Percentiles rank a stretch among this genome's conserved stretches.
phyloP scores from a whole-genome alignment of 2,329 filamentous ascomycete species.

The Penicillium sp. region DNA sequence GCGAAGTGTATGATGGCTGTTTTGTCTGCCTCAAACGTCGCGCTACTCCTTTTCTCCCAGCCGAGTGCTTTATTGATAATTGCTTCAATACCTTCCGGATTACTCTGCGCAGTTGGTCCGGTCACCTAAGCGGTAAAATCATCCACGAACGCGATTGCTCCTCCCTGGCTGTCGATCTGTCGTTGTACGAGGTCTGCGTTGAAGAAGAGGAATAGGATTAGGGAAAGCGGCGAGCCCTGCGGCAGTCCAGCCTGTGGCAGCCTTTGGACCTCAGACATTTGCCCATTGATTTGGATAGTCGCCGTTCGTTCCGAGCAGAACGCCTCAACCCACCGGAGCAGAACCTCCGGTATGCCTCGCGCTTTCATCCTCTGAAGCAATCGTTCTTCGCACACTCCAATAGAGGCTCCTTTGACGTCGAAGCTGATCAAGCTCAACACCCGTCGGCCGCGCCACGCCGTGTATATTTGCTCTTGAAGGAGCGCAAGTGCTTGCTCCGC shows the following conservation, averaged over 20 bases:
- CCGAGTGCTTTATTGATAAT: conserved; percentile 16
- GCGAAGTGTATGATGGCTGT: conserved; percentile 32
- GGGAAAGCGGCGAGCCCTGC: conserved; percentile 30
- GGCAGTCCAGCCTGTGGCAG: conserved; percentile 15
- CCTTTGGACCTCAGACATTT: conserved; percentile 11
- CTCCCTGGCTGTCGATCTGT: conserved; percentile 24
- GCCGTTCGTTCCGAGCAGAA: conserved; percentile 23
- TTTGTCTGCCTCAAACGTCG: conserved; percentile 30
- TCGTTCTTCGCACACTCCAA: conserved; percentile 32
- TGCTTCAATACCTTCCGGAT: conserved; percentile 6
- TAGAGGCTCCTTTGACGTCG: conserved; percentile 40
- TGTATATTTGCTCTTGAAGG: conserved; percentile 23
- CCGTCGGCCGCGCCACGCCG: conserved; percentile 20
- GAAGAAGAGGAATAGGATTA: conserved; percentile 32
- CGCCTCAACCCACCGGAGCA: conserved; percentile 21
- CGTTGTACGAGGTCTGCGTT: conserved; percentile 34
- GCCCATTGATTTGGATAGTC: conserved; percentile 2
- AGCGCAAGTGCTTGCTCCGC: conserved; percentile 31
- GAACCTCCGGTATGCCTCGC: conserved; percentile 20
- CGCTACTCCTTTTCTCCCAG: conserved; percentile 28
- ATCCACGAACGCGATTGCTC: conserved; percentile 18
- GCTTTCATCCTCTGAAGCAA: conserved; percentile 29
- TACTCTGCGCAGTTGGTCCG: conserved; percentile 8
- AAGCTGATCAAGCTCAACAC: conserved; percentile 26
- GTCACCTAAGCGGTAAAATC: conserved; percentile 11